Conservation (phyloP, 495 filamentous ascomycete genomes). For the Trypethelium eluteriae region DNA sequence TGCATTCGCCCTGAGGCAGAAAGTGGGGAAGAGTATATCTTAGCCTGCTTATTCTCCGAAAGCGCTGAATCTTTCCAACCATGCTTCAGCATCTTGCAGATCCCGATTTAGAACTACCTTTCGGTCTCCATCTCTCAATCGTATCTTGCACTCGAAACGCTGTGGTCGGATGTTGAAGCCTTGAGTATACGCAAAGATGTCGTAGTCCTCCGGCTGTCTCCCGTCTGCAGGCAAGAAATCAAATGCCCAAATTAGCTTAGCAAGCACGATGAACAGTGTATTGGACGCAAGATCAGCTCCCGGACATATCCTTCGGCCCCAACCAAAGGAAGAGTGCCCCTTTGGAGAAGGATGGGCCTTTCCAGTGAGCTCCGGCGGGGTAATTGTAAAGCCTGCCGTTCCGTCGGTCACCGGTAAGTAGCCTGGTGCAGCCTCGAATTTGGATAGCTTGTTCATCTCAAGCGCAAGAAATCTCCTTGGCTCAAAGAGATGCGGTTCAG, state of each 20-base stretch:
- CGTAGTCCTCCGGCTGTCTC: constrained; percentile 20
- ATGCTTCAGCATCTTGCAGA: constrained; percentile 22
- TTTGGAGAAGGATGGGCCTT: constrained; percentile 38
- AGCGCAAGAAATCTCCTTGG: constrained; percentile 31
- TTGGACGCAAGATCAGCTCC: constrained; percentile 34
- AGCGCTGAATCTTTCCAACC: constrained; percentile 31
- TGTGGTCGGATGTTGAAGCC: constrained; percentile 34
- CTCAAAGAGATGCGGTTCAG: constrained; percentile 52
- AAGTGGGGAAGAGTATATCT: not conserved
- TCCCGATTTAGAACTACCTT: constrained; percentile 27
- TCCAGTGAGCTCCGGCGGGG: constrained; percentile 24
- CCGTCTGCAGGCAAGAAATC: constrained; percentile 29
- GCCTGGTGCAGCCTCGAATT: not conserved
- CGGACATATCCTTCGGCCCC: constrained; percentile 36
- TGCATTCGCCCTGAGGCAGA: not conserved
- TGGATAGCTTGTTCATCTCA: constrained; percentile 28
- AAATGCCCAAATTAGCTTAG: constrained; percentile 33
- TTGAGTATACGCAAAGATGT: constrained; percentile 36
- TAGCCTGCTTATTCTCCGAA: constrained; percentile 24
- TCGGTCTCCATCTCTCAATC: constrained; percentile 28
- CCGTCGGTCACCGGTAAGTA: not conserved
- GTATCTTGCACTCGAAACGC: constrained; percentile 31
- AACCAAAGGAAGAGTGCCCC: constrained; percentile 45
- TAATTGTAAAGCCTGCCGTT: not conserved
- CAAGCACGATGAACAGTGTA: constrained; percentile 31